These are phyloP conservation scores for Sanghuangporus sanghuang DNA, from an alignment of 1,284 basidiomycete species.

Conservation along the genomic window DNA sequence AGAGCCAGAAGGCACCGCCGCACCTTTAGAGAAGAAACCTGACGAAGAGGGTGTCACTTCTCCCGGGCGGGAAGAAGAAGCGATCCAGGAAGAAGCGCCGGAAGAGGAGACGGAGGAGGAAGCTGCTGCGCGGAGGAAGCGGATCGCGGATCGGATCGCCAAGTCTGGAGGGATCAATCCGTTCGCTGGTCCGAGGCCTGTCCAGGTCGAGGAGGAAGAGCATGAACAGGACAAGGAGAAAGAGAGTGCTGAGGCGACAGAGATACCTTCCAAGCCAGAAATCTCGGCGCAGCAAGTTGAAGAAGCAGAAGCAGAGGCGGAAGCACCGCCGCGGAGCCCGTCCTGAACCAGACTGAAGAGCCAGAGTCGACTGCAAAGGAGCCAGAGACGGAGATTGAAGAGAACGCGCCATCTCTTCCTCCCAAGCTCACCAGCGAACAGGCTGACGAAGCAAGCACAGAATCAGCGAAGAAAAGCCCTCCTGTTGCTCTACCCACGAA, in stretches of 20 bases:
- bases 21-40: slow-evolving; percentile 11
- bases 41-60: slow-evolving; percentile 3
- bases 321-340: background rate
- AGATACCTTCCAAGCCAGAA: background rate
- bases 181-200: slow-evolving; percentile 36
- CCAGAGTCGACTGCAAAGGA: background rate
- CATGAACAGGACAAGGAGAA: background rate
- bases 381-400: slow-evolving; percentile 1
- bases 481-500: background rate
- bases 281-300: slow-evolving; percentile 11
- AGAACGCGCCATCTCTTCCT: slow-evolving; percentile 8
- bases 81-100: slow-evolving; percentile 3
- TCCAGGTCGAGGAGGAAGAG: slow-evolving; percentile 15
- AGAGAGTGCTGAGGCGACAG: slow-evolving; percentile 22
- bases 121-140: slow-evolving; percentile 45
- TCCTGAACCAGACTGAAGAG: background rate
- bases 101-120: slow-evolving; percentile 42
- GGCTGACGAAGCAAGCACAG: background rate
- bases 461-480: background rate
- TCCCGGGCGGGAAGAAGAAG: slow-evolving; percentile 6
- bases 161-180: slow-evolving; percentile 67
- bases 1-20: background rate
- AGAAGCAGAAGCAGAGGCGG: slow-evolving; percentile 16
- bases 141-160: slow-evolving; percentile 56
- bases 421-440: background rate